Percentiles rank a stretch among this genome's conserved stretches.
These are phyloP conservation scores for Apiotrichum laibachii DNA, from an alignment of 1,284 basidiomycete species.

Conservation along the genomic window DNA sequence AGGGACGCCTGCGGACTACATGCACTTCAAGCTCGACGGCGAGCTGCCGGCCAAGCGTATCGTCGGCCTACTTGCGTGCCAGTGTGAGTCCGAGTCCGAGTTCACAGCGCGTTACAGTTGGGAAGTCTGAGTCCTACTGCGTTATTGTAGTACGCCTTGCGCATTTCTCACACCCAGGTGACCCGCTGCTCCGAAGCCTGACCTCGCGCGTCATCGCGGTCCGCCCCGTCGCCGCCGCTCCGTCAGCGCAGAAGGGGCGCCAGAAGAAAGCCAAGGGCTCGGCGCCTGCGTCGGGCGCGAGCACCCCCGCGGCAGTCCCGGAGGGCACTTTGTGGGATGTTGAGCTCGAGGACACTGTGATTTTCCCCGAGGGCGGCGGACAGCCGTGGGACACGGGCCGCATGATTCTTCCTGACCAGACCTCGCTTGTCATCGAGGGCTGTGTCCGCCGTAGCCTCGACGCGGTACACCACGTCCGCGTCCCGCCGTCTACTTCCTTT, in stretches of 20 bases:
- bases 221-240: slow-evolving; percentile 25
- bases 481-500: slow-evolving; percentile 28
- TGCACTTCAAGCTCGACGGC: slow-evolving; percentile 45
- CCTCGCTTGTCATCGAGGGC: slow-evolving; percentile 64
- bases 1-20: slow-evolving; percentile 44
- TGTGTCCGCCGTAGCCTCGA: slow-evolving; percentile 69
- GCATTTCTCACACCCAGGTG: slow-evolving; percentile 28
- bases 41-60: slow-evolving; percentile 46
- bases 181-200: slow-evolving; percentile 45
- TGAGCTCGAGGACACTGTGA: slow-evolving; percentile 73
- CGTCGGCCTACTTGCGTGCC: slow-evolving; percentile 52
- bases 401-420: slow-evolving; percentile 53
- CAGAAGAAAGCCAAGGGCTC: slow-evolving; percentile 33
- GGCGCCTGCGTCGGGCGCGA: slow-evolving; percentile 6
- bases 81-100: slow-evolving; percentile 39
- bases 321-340: slow-evolving; percentile 53
- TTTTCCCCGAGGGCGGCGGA: slow-evolving; percentile 81
- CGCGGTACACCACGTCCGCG: slow-evolving; percentile 71
- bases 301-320: slow-evolving; percentile 5
- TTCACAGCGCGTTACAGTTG: neutral
- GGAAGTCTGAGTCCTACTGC: too few species aligned
- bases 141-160: too few species aligned
- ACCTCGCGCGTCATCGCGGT: slow-evolving; percentile 33
- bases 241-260: slow-evolving; percentile 41
- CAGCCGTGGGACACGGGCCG: slow-evolving; percentile 76